Evolutionary conservation across 108 stramenopile species (phyloP), one percentile per base, ranked within the genome.

Genomic region (Skeletonema costatum): DNA sequence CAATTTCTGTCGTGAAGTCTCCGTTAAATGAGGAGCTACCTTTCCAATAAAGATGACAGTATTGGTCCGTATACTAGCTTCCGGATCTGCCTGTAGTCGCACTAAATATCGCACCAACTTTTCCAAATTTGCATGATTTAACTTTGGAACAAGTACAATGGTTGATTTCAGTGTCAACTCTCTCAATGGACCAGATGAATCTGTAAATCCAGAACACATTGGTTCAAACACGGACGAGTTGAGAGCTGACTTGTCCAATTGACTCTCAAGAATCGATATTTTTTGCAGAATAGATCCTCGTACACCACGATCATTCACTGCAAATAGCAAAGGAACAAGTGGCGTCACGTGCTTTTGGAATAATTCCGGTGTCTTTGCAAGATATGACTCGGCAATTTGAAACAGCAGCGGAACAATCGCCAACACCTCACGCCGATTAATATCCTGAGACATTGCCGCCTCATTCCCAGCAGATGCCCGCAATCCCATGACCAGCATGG

Each of bases 41-140:
- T 93, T 92, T 32, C 86, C 85, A 53, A 97, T 88, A 68, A 94
- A 93, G 61, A 94, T 92, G 44, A 94, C 88, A n/a, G 96, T 93
- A 38, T 94, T 94, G 41, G 93, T 93, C 39, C 96, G 91, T 46
- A 97, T 92, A 25, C 85, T 78, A 11, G 84, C 72, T 75, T 93
- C 93, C 16, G 85, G 72, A 71, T 97, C 96, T 9, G 78, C 68
- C 68, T 94, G 93, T 51, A 97, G 71, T 66, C 96, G 87, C 10
- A 93, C 90, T 62, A 94, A 65, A 74, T 97, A 97, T 36, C 96
- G 84, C 1, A 88, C 85, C n/a, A 97, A 59, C 69, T 97, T 97
- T 73, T 97, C 96, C 71, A 93, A 63, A 71, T 88, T 94, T 5
- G 93, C 87, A 33, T 79, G 76, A 35, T 74, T 87, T 53, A 97